These are phyloP conservation scores for Benincasa hispida DNA, from an alignment of 306 rosid genomes.

Conservation along the genomic window DNA sequence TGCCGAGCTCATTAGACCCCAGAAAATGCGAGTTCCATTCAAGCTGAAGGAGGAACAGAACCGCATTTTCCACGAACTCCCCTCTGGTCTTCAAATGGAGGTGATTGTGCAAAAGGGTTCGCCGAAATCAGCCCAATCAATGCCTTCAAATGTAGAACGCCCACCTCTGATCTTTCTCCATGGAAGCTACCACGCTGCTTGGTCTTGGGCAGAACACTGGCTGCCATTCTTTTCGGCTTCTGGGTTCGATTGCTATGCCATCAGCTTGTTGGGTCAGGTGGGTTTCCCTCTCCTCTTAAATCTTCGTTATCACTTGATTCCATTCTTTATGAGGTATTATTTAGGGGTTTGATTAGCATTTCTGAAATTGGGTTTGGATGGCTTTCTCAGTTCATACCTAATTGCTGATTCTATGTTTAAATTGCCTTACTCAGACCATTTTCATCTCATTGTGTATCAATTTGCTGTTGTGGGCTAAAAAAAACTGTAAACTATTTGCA, in stretches of 20 bases:
- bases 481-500: not conserved
- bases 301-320: not conserved
- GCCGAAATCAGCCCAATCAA: not conserved
- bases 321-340: not conserved
- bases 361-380: not conserved
- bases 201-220: constrained; percentile 94
- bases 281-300: constrained; percentile 7
- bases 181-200: constrained; percentile 96
- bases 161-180: constrained; percentile 75
- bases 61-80: constrained; percentile 67
- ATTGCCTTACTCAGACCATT: not conserved
- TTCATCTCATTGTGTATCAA: not conserved
- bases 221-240: constrained; percentile 66
- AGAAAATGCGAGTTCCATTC: constrained; percentile 39
- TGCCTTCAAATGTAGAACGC: not conserved
- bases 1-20: constrained; percentile 15
- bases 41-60: constrained; percentile 51
- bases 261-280: constrained; percentile 81
- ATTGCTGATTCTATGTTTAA: not conserved
- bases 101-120: constrained; percentile 41
- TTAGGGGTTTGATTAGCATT: not conserved
- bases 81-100: constrained; percentile 74
- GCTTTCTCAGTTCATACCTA: not conserved
- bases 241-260: constrained; percentile 68
- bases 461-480: not conserved